Percentiles rank a stretch among this genome's conserved stretches.
These are phyloP conservation scores for Sporothrix inflata DNA, from an alignment of 2,329 filamentous ascomycete species.

Conservation along the genomic window DNA sequence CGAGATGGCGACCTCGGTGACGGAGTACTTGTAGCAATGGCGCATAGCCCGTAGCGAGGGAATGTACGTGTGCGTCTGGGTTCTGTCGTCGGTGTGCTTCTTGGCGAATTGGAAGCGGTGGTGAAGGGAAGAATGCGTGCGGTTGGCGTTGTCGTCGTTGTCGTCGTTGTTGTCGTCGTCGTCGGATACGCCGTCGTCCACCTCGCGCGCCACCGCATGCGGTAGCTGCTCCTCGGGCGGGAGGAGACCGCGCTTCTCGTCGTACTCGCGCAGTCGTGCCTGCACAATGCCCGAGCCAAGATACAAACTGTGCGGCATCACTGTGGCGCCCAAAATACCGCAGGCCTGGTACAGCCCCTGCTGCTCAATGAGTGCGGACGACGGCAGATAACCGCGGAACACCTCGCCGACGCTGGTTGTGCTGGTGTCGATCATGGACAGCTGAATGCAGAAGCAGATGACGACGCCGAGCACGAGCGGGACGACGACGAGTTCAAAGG, in stretches of 20 bases:
- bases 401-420: slow-evolving; percentile 59
- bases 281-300: slow-evolving; percentile 72
- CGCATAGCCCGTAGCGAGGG: slow-evolving; percentile 74
- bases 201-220: slow-evolving; percentile 32
- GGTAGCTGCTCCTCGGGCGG: slow-evolving; percentile 32
- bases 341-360: slow-evolving; percentile 69
- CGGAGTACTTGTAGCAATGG: slow-evolving; percentile 73
- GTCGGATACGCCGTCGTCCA: slow-evolving; percentile 34
- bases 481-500: slow-evolving; percentile 68
- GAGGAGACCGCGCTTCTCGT: slow-evolving; percentile 58
- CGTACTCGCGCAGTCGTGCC: slow-evolving; percentile 66
- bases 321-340: slow-evolving; percentile 76
- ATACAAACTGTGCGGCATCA: slow-evolving; percentile 72
- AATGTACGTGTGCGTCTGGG: slow-evolving; percentile 57
- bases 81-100: slow-evolving; percentile 42
- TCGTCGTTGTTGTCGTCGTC: slow-evolving; percentile 36
- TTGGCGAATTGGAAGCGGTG: slow-evolving; percentile 9
- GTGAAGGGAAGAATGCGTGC: neutral
- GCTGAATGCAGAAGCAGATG: slow-evolving; percentile 70
- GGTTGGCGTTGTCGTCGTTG: neutral
- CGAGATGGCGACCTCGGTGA: slow-evolving; percentile 69
- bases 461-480: slow-evolving; percentile 69
- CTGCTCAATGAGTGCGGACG: slow-evolving; percentile 58
- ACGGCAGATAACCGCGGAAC: slow-evolving; percentile 68
- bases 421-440: slow-evolving; percentile 63